These are phyloP conservation scores for Thelonectria rubi DNA, from an alignment of 2,329 filamentous ascomycete species.

Conservation along the genomic window DNA sequence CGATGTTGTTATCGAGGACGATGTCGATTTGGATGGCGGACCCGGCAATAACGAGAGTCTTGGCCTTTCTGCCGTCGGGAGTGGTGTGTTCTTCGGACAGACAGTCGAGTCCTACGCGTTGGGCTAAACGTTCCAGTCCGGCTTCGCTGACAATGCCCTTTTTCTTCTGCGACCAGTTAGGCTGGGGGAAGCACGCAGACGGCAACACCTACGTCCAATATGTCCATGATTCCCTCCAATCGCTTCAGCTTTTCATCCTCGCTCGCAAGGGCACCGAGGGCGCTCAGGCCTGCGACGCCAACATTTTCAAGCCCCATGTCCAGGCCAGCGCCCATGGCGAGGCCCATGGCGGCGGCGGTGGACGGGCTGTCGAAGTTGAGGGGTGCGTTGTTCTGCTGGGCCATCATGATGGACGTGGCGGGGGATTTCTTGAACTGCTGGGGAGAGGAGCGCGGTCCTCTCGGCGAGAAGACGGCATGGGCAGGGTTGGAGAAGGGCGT, in stretches of 20 bases:
- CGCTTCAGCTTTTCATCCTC: conserved; percentile 65
- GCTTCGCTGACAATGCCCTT: conserved; percentile 77
- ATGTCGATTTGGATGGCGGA: conserved; percentile 69
- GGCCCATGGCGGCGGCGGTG: conserved; percentile 68
- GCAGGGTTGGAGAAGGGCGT: conserved; percentile 70
- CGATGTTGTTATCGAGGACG: conserved; percentile 67
- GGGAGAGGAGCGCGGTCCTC: conserved; percentile 66
- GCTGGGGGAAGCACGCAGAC: neutral
- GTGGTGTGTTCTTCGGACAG: conserved; percentile 65
- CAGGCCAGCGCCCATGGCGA: conserved; percentile 59
- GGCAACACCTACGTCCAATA: conserved; percentile 55
- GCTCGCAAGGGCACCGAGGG: conserved; percentile 52
- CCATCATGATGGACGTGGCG: conserved; percentile 61
- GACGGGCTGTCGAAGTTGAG: conserved; percentile 72
- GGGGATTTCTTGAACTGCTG: conserved; percentile 73
- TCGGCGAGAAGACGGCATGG: conserved; percentile 68
- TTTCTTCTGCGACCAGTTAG: conserved; percentile 46
- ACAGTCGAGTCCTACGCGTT: conserved; percentile 71
- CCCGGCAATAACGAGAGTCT: conserved; percentile 69
- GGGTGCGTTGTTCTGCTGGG: conserved; percentile 55
- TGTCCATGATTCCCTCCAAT: conserved; percentile 60
- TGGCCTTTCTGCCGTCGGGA: conserved; percentile 58
- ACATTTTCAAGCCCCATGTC: conserved; percentile 64
- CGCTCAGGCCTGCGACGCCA: conserved; percentile 57
- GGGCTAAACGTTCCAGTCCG: conserved; percentile 76